Base-by-base conservation (phyloP, 2,329 filamentous ascomycete genomes). In the Botrytis fabae region DNA sequence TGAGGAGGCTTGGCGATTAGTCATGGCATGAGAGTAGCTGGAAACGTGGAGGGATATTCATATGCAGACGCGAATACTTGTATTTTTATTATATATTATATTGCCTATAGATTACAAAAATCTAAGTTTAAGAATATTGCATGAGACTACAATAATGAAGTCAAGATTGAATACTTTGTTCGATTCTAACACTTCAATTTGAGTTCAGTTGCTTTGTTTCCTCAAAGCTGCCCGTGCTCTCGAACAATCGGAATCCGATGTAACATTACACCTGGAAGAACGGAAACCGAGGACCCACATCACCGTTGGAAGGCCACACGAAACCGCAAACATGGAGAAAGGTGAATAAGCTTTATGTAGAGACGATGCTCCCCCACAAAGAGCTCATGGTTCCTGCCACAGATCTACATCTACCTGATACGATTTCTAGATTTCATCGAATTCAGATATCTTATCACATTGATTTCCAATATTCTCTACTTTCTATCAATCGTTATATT, bases 231-330 rank as follows among this genome's bases (percentile, higher is more conserved):
- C 42, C 42, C 44, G 44, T 54, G 42, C 10, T 48, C 44, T n/a
- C 62, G 20, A 46, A 48, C 10, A 46, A 35, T 64, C 62, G 62
- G 62, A 6, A 64, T 20, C 62, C 62, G 62, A 64, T 48, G 5
- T 35, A 28, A 48, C 44, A 6, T 22, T 1, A 28, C 20, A 48
- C 22, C 28, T 46, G 42, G 42, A 54, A 16, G 62, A 35, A 64
- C 62, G 62, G 62, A 64, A 28, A 12, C 62, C 62, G 62, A 64
- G 18, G 10, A 46, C 42, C 44, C n/a, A 63, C 61, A n/a, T 12
- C 2, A 46, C 40, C 4, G 2, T 4, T 46, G 8, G 25, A 54
- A 6, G 12, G 48, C 12, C 48, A 54, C 12, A 54, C 25, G 25
- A n/a, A n/a, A 54, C 12, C 0, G 25, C 25, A 44, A 42, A 44